Percentiles rank a stretch among this genome's conserved stretches.
These are phyloP conservation scores for Didymellaceae sp. DNA, from an alignment of 2,329 filamentous ascomycete genomes.

Conservation along the genomic window DNA sequence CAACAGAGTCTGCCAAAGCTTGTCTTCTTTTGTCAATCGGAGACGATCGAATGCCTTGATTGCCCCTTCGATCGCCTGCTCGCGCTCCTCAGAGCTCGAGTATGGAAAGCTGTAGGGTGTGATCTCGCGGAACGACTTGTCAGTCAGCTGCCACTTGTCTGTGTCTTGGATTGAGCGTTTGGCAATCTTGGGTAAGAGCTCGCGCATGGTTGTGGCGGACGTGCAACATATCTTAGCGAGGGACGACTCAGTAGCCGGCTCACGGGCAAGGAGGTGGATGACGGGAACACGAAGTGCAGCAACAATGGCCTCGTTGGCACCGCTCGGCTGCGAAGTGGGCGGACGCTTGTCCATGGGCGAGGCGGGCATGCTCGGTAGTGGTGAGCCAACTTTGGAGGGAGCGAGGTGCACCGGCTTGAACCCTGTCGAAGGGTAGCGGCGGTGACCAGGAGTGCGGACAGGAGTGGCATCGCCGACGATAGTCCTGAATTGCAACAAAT, in stretches of 20 bases:
- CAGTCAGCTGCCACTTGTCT: slow-evolving; percentile 55
- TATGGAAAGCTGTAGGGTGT: slow-evolving; percentile 69
- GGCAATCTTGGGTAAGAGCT: slow-evolving; percentile 58
- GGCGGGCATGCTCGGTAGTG: slow-evolving; percentile 48
- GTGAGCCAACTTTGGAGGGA: slow-evolving; percentile 49
- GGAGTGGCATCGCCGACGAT: slow-evolving; percentile 45
- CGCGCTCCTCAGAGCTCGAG: slow-evolving; percentile 60
- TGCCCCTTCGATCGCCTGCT: slow-evolving; percentile 67
- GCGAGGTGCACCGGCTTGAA: slow-evolving; percentile 45
- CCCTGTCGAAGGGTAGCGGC: slow-evolving; percentile 45
- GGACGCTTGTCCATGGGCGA: slow-evolving; percentile 44
- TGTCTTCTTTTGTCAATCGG: slow-evolving; percentile 65
- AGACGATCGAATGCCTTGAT: slow-evolving; percentile 68
- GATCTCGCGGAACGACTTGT: slow-evolving; percentile 66
- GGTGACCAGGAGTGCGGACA: slow-evolving; percentile 42
- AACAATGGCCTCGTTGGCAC: slow-evolving; percentile 40
- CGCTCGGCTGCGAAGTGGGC: slow-evolving; percentile 52
- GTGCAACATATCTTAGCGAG: slow-evolving; percentile 43
- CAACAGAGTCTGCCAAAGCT: slow-evolving; percentile 67
- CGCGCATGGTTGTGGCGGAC: slow-evolving; percentile 36
- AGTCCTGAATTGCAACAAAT: slow-evolving; percentile 40
- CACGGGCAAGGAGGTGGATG: slow-evolving; percentile 61
- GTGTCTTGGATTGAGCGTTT: slow-evolving; percentile 57
- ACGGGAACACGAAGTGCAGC: slow-evolving; percentile 54
- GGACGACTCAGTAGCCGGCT: slow-evolving; percentile 38